Conservation (phyloP, 768 basidiomycete genomes). For the Rhizopogon salebrosus region DNA sequence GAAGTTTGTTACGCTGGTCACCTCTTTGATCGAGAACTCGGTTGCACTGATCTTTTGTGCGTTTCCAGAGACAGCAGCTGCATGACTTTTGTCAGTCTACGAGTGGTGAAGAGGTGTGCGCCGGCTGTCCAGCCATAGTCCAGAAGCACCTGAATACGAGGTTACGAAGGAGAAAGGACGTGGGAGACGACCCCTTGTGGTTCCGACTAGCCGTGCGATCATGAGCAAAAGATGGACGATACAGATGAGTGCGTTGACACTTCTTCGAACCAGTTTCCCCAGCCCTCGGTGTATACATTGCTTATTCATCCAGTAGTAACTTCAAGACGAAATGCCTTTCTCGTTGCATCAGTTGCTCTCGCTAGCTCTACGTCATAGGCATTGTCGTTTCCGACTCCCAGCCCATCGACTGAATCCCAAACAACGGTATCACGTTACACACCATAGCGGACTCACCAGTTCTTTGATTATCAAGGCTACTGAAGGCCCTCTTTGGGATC, state of each 20-base stretch:
- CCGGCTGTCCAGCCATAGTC: too few species aligned
- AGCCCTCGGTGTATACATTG: constrained; percentile 8
- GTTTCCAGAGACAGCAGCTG: constrained; percentile 65
- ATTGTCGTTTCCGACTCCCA: constrained; percentile 55
- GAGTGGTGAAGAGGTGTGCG: constrained; percentile 21
- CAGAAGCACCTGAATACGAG: too few species aligned
- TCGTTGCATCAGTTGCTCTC: constrained; percentile 12
- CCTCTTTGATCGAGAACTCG: constrained; percentile 75
- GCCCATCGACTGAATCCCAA: too few species aligned
- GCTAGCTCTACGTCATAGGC: constrained; percentile 37
- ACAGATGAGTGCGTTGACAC: too few species aligned
- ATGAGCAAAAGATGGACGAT: too few species aligned
- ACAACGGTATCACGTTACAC: too few species aligned
- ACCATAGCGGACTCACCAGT: too few species aligned
- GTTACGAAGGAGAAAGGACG: constrained; percentile 73
- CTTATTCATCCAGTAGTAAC: background rate
- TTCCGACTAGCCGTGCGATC: too few species aligned
- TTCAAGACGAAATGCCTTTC: constrained; percentile 17
- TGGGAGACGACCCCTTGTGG: constrained; percentile 79
- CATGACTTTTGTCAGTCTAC: constrained; percentile 25
- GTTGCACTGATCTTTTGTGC: constrained; percentile 71
- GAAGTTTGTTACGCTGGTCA: constrained; percentile 76
- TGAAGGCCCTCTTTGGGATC: too few species aligned
- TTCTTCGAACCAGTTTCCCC: background rate
- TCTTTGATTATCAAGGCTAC: too few species aligned